phyloP scores from a whole-genome alignment of 2,329 filamentous ascomycete genomes.

The Aquanectria penicillioides region DNA sequence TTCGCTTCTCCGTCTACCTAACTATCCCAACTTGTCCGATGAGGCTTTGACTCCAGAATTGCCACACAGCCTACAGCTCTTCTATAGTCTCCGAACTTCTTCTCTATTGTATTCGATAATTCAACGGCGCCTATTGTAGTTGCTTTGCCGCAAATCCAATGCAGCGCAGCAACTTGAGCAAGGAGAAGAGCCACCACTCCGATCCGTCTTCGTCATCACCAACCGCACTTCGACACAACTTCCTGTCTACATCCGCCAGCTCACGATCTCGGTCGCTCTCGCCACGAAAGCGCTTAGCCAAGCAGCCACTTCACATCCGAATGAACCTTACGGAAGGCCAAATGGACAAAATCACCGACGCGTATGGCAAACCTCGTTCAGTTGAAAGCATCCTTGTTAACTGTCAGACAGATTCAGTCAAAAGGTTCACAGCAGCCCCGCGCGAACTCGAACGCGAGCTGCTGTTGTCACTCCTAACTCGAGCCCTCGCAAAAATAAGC shows the following conservation, averaged over 20 bases:
- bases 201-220: constrained; percentile 37
- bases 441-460: constrained; percentile 29
- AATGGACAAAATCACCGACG: constrained; percentile 58
- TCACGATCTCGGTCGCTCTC: constrained; percentile 49
- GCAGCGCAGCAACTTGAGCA: constrained; percentile 26
- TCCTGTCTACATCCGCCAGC: constrained; percentile 47
- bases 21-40: too few species aligned
- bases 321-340: constrained; percentile 61
- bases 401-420: constrained; percentile 44
- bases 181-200: constrained; percentile 35
- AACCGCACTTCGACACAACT: constrained; percentile 49
- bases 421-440: constrained; percentile 43
- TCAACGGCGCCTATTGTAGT: constrained; percentile 3
- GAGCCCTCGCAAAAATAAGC: constrained; percentile 30
- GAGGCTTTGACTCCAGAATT: too few species aligned
- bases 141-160: constrained; percentile 26
- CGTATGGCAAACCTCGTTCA: constrained; percentile 45
- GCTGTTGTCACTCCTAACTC: constrained; percentile 33
- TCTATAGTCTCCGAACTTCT: too few species aligned
- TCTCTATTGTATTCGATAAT: not conserved
- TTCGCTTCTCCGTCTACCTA: too few species aligned
- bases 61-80: too few species aligned
- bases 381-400: constrained; percentile 25
- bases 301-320: constrained; percentile 56
- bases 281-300: constrained; percentile 45